Evolutionary conservation across 2,329 filamentous ascomycete species (phyloP), one percentile per base, ranked within the genome.

Genomic region (Xylariaceae sp.): DNA sequence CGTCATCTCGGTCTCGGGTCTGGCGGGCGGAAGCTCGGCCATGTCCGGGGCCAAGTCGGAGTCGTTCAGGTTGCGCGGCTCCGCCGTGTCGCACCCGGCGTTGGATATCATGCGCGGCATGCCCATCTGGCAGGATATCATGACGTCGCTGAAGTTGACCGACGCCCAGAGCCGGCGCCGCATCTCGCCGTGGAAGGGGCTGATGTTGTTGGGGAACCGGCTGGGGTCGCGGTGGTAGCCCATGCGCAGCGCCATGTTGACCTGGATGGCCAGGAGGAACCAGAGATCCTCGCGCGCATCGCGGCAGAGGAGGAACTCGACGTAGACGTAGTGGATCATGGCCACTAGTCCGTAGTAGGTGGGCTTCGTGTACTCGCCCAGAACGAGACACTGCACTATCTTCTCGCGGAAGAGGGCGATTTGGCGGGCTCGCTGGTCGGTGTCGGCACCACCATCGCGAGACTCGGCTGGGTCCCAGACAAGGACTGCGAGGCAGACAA

Each of bases 31-130:
- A 3, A 74, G 54, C 5, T 54, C 51, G 38, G 65, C 66, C 59
- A 69, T 69, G 9, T 69, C 67, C 40, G 72, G 68, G 33, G 62
- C 60, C 0, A 76, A 54, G 50, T 76, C 72, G 43, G 73, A 70
- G 42, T 75, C 72, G 51, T 70, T 72, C 5, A 76, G 54, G 42
- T 75, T 76, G 5, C 67, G 63, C 1, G 71, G 71, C n/a, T 70
- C 58, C 38, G 65, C 59, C 0, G 70, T 69, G 37, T 74, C 71
- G 3, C 65, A 70, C 40, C 70, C 64, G n/a, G 67, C 58, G 1
- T 65, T 58, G 14, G 67, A 60, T 36, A 69, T 60, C 47, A 70
- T 69, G 3, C 67, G 63, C 11, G 72, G 72, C 24, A 75, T 53
- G 1, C 70, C 71, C 39, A 65, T 67, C 44, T 74, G 68, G 28